Evolutionary conservation across 2,329 filamentous ascomycete species (phyloP), one percentile per base, ranked within the genome.

Genomic region (Pestalotiopsis fici): DNA sequence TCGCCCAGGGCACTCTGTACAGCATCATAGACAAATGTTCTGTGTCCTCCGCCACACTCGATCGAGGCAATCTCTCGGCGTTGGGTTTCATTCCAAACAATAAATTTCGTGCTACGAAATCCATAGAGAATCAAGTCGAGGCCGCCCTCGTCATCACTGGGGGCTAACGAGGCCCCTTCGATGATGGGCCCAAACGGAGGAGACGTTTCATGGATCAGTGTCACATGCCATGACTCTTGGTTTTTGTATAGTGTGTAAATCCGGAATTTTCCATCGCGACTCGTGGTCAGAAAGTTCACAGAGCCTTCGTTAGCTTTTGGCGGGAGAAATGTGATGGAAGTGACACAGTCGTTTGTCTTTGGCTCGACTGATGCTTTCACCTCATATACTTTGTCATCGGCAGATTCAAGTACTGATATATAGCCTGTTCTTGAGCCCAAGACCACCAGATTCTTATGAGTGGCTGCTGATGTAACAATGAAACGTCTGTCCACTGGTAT

Each of bases 31-130:
- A 88, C 86, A 85, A 94, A 98, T 37, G 87, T 90, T 65, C 95
- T 88, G 75, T 97, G 94, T 0, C 90, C 90, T 39, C 95, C 95
- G 66, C 95, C 95, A 75, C 95, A 98, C 61, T 94, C 90, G 35
- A 97, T 85, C 0, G 84, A 85, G 65, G 91, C 87, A 18, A 95
- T 78, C 73, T 95, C 91, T 66, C 88, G 86, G 67, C 93, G 89
- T 1, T 82, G 83, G 0, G 88, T 90, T 75, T 93, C 90, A 76
- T 97, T 93, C 88, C 93, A 96, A 11, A 95, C 86, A 13, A 97
- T 83, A 75, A 98, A 97, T 59, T 89, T 84, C 69, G 90, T 93
- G 75, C 92, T 90, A 66, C 88, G 89, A 80, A 98, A 98, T 3
- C 95, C 95, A 76, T 91, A 93, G 13, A 97, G 81, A 31, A 94